Evolutionary conservation across 192 early-diverging fungal species (phyloP).

Genomic region (Coemansia sp.): DNA sequence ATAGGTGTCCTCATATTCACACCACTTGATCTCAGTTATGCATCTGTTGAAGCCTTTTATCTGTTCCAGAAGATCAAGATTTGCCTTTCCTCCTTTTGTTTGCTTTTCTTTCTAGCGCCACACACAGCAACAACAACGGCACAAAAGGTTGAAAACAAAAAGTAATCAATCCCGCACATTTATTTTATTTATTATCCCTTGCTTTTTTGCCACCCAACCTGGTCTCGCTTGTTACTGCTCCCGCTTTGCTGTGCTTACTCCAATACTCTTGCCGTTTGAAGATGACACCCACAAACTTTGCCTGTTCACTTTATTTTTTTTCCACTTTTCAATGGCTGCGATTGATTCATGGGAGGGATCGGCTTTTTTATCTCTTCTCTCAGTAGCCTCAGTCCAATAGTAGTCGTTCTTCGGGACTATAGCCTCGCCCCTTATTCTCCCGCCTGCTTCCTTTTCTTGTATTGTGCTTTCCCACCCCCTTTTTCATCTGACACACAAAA

Average conservation of each 20-base stretch:
- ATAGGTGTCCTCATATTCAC: no score
- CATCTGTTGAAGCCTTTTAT: background rate
- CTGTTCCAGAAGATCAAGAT: background rate
- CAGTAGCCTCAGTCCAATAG: background rate
- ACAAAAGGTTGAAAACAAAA: background rate
- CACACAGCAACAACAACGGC: no score
- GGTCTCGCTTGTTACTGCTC: no score
- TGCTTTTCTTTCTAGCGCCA: background rate
- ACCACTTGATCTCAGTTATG: no score
- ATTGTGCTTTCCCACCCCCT: background rate
- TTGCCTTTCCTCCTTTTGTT: constrained; percentile 10
- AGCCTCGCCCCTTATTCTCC: constrained; percentile 5
- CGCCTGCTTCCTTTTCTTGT: background rate
- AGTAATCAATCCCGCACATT: constrained; percentile 13
- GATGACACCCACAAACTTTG: background rate
- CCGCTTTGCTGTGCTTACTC: background rate
- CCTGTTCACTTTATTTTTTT: background rate
- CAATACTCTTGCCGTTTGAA: constrained; percentile 3
- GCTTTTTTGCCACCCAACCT: no score
- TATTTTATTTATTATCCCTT: background rate
- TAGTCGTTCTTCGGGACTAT: background rate
- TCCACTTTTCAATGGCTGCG: background rate
- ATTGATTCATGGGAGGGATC: constrained; percentile 7
- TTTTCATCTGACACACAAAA: no score
- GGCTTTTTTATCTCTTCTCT: constrained; percentile 3